phyloP scores from a whole-genome alignment of 495 filamentous ascomycete species.

The Melanomma pulvis-pyrius region DNA sequence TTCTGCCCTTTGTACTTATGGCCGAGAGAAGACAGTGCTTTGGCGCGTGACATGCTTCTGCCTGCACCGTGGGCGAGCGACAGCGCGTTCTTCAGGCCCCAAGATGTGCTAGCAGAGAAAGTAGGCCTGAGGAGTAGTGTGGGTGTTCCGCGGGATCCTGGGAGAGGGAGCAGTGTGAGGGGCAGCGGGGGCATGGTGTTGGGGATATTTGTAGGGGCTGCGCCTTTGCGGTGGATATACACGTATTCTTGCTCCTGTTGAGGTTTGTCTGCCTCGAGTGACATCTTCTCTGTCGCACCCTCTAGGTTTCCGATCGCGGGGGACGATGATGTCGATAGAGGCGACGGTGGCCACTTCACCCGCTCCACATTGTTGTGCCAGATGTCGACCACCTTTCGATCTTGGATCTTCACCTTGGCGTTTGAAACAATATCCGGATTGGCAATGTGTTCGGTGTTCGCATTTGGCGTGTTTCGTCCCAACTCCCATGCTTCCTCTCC shows the following conservation, averaged over 20 bases:
- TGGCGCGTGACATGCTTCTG: conserved; percentile 42
- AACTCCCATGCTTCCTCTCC: conserved; percentile 36
- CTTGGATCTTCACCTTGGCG: conserved; percentile 30
- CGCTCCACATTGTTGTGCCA: conserved; percentile 46
- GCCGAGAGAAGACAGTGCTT: conserved; percentile 36
- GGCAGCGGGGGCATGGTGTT: conserved; percentile 23
- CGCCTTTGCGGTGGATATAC: conserved; percentile 51
- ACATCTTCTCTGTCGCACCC: not conserved
- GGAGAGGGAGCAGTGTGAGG: conserved; percentile 45
- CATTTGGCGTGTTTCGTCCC: conserved; percentile 15
- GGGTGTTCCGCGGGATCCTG: conserved; percentile 46
- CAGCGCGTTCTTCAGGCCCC: conserved; percentile 39
- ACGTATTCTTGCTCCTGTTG: conserved; percentile 7
- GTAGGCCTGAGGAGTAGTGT: conserved; percentile 45
- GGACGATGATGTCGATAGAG: not conserved
- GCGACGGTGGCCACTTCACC: conserved; percentile 42
- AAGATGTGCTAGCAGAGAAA: conserved; percentile 30
- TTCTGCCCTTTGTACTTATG: conserved; percentile 31
- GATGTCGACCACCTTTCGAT: conserved; percentile 47
- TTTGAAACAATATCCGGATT: conserved; percentile 10
- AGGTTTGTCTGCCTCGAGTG: not conserved
- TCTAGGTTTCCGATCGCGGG: not conserved
- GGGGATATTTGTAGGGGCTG: conserved; percentile 41
- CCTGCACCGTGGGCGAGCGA: conserved; percentile 49
- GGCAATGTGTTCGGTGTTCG: not conserved